Base-by-base conservation (phyloP, 2,329 filamentous ascomycete species). In the Sporothrix brunneoviolacea region DNA sequence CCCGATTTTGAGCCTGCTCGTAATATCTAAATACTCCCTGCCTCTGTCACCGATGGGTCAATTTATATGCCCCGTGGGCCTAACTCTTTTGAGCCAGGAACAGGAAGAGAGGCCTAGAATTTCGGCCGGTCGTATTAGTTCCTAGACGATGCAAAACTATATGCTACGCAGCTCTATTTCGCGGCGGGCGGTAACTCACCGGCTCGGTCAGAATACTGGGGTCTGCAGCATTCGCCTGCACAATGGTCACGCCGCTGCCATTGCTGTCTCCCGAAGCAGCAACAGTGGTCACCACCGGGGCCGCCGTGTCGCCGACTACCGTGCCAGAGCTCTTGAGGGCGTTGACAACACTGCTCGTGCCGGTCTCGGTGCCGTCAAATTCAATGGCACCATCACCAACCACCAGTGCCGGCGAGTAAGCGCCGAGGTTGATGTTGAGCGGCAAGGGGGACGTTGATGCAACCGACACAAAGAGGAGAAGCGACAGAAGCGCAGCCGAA, bases 391-490 rank as follows among this genome's bases (percentile, higher is more conserved):
- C 50, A 44, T 52, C 50, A 62, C 63, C 63, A 30, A 63, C 58
- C 48, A 69, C 69, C 61, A 70, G 61, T 56, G 68, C 68, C 15
- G 68, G 68, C 6, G 68, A 70, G 57, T 70, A 70, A 22, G 68
- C 68, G 38, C 68, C 68, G 41, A 70, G 66, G 62, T 70, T 71
- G 59, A 71, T 70, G 39, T 57, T 57, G 38, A 57, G 55, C 2
- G 53, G 55, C 15, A 57, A 40, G 3, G 53, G 43, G 8, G 37
- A 21, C 30, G 54, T 43, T 22, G 36, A 15, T 24, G 44, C 37
- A 33, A 40, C 28, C 7, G 44, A 21, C 8, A 46, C 27, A 21
- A 48, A 12, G 40, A 51, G 21, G 8, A 42, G 24, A 8, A 41
- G 13, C 18, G 13, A 16, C 36, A 38, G 37, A 4, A 28, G 10